Conservation (phyloP, 441 rosid species). For the Macaranga tanarius region DNA sequence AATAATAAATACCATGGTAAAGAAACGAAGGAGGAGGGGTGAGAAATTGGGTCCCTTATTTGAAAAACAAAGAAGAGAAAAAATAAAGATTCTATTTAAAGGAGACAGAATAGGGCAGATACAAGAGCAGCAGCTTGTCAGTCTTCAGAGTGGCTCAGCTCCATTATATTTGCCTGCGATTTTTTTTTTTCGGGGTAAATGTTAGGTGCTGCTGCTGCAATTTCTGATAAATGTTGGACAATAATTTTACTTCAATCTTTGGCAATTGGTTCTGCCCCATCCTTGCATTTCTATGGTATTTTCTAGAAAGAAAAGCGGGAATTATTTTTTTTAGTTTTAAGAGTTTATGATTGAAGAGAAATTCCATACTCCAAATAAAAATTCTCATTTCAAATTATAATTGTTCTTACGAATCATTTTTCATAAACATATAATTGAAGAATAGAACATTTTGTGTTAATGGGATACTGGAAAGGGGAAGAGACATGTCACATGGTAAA, state of each 20-base stretch:
- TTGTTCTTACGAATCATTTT: too few species aligned
- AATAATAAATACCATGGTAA: too few species aligned
- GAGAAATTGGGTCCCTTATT: not conserved
- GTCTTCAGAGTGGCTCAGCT: slow-evolving; percentile 23
- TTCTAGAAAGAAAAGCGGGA: not conserved
- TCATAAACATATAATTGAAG: too few species aligned
- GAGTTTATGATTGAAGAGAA: too few species aligned
- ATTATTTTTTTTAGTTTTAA: too few species aligned
- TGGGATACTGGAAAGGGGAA: not conserved
- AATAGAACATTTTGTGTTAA: too few species aligned
- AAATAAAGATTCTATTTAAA: not conserved
- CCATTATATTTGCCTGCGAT: slow-evolving; percentile 20
- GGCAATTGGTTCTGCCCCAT: too few species aligned
- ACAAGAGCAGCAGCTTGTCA: slow-evolving; percentile 22
- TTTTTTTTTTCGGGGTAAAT: not conserved
- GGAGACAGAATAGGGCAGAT: not conserved
- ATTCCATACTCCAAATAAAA: too few species aligned
- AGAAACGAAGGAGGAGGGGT: not conserved
- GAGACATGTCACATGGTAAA: slow-evolving; percentile 39
- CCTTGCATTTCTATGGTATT: not conserved
- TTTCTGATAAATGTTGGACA: slow-evolving; percentile 9
- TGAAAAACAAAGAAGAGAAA: not conserved
- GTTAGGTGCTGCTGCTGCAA: not conserved
- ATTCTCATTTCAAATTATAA: too few species aligned
- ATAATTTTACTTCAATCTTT: not conserved